Evolutionary conservation across 805 yeast species (phyloP).

Genomic region (Cyberlindnera suaveolens): DNA sequence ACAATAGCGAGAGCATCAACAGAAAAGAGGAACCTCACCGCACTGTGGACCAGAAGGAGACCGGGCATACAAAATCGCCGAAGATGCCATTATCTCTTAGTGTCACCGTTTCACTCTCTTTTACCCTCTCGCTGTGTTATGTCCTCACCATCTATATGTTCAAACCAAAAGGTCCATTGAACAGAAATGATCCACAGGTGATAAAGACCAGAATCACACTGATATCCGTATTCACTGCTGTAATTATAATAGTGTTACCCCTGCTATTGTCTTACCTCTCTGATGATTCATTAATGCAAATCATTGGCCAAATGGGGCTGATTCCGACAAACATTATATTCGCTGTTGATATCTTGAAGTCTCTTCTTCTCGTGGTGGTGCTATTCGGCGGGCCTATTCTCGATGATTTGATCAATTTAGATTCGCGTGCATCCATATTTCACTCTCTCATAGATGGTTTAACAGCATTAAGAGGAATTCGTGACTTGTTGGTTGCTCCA

Average conservation of each 20-base stretch:
- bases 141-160: conserved; percentile 36
- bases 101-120: conserved; percentile 18
- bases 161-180: conserved; percentile 11
- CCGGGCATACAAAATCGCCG: too few species aligned
- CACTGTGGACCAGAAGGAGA: too few species aligned
- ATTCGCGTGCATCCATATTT: conserved; percentile 3
- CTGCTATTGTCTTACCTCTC: conserved; percentile 5
- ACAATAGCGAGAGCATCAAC: not conserved
- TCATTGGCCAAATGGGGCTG: conserved; percentile 26
- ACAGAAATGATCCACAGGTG: conserved; percentile 39
- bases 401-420: conserved; percentile 26
- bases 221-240: conserved; percentile 20
- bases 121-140: conserved; percentile 37
- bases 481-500: conserved; percentile 69
- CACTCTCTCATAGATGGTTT: conserved; percentile 21
- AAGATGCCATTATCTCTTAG: not conserved
- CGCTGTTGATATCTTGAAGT: conserved; percentile 12
- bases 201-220: conserved; percentile 36
- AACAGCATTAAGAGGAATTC: conserved; percentile 33
- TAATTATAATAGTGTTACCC: conserved; percentile 6
- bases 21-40: not conserved
- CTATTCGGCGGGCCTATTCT: conserved; percentile 46
- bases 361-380: conserved; percentile 28
- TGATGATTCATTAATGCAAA: conserved; percentile 2
- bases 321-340: conserved; percentile 28